Evolutionary conservation across 257 asterid genomes (phyloP).

Genomic region (Eustoma russellianum): DNA sequence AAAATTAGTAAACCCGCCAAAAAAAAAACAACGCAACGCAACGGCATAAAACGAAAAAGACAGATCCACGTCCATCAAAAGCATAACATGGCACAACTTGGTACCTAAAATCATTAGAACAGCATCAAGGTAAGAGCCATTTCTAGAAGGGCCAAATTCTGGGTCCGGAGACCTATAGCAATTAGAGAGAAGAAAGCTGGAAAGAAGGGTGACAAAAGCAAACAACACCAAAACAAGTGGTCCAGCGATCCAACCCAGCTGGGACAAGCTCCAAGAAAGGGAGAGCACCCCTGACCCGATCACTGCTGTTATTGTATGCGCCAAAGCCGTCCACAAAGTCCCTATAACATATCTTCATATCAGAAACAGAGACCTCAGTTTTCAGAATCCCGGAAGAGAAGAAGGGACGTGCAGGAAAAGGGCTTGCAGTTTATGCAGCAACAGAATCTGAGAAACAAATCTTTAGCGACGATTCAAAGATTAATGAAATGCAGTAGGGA

Average conservation of each 20-base stretch:
- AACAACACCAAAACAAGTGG: conserved; percentile 47
- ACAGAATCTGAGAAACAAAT: too few relatives aligned
- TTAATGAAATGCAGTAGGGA: too few relatives aligned
- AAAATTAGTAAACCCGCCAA: too few relatives aligned
- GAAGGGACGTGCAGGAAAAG: too few relatives aligned
- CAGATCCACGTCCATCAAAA: neutral
- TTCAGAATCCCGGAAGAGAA: neutral
- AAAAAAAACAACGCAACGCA: too few relatives aligned
- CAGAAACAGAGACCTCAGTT: neutral
- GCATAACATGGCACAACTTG: neutral
- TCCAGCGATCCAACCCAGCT: conserved; percentile 74
- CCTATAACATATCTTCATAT: conserved; percentile 27
- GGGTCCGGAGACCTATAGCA: conserved; percentile 51
- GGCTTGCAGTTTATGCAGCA: too few relatives aligned
- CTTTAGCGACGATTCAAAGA: too few relatives aligned
- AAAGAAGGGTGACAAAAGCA: conserved; percentile 32
- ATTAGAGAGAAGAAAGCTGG: conserved; percentile 41
- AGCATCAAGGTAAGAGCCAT: conserved; percentile 44
- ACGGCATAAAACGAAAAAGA: neutral
- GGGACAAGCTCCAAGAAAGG: conserved; percentile 65
- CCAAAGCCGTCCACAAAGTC: conserved; percentile 61
- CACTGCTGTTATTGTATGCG: conserved; percentile 67
- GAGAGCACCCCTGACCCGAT: conserved; percentile 77
- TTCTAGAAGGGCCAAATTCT: conserved; percentile 27
- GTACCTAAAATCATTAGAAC: conserved; percentile 47